phyloP scores from a whole-genome alignment of 2,329 filamentous ascomycete genomes.

The Didymellaceae sp. region DNA sequence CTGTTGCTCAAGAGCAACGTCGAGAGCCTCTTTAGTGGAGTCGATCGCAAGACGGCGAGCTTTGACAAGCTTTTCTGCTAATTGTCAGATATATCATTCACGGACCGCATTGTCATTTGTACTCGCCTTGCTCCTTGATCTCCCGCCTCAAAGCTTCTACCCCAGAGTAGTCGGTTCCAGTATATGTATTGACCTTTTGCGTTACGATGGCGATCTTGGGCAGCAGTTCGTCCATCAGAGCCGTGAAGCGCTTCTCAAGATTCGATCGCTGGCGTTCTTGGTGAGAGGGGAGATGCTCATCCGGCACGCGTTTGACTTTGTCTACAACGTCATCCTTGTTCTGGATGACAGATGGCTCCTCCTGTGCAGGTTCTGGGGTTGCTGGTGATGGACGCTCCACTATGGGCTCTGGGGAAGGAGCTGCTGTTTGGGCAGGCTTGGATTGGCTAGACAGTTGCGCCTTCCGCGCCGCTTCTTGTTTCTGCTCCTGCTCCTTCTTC shows the following conservation, averaged over 20 bases:
- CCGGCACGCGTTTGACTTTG: conserved; percentile 42
- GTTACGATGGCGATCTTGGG: conserved; percentile 83
- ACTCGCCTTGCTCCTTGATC: conserved; percentile 70
- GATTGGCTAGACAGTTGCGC: background rate
- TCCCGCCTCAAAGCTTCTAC: conserved; percentile 85
- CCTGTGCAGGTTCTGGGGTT: conserved; percentile 10
- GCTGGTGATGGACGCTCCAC: conserved; percentile 6
- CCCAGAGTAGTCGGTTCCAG: conserved; percentile 81
- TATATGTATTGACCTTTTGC: conserved; percentile 90
- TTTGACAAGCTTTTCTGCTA: conserved; percentile 64
- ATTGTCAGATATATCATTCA: conserved; percentile 15
- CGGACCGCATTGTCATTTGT: background rate
- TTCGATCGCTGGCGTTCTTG: conserved; percentile 62
- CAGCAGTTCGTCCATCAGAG: conserved; percentile 88
- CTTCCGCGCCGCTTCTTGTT: conserved; percentile 8
- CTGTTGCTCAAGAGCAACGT: conserved; percentile 81
- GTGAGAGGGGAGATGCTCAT: conserved; percentile 59
- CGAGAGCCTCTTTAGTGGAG: conserved; percentile 75
- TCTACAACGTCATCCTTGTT: conserved; percentile 27
- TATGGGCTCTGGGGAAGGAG: background rate
- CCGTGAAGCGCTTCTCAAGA: conserved; percentile 66
- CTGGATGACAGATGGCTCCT: conserved; percentile 8
- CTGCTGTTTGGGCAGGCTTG: background rate
- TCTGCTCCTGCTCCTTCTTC: conserved; percentile 7
- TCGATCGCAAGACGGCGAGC: conserved; percentile 68